Evolutionary conservation across 2,329 filamentous ascomycete species (phyloP), one percentile per base, ranked within the genome.

Genomic region (Boeremia exigua): DNA sequence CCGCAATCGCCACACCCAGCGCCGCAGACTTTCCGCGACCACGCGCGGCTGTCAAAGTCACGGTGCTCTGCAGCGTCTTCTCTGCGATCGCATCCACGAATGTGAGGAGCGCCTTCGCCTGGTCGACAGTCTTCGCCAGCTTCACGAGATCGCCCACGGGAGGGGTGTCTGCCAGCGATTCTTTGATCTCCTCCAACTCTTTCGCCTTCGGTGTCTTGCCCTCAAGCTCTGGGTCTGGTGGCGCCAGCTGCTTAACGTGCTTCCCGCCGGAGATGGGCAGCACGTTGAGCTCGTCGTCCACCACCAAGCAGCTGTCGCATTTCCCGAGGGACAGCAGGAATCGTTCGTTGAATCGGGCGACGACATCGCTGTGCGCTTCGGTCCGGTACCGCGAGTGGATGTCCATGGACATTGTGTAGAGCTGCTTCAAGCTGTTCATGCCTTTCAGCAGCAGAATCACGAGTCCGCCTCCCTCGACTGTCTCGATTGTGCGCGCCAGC

Each of bases 261-360:
- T 96, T 97, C 60, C 92, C 95, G 47, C 95, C 95, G 2, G 95
- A 99, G 57, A 99, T 97, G 6, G 95, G 95, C 49, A 99, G 81
- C 25, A 99, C 95, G 72, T 99, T 99, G 71, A 99, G 81, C 79
- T 99, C 96, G 69, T 99, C 96, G 72, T 99, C 95, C 45, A 99
- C 91, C 14, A 99, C 94, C 65, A 99, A 82, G 75, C 95, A 99
- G 1, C 91, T 90, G 56, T 96, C 89, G 79, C 95, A 99, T 75
- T 91, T 90, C n/a, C 95, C 95, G 8, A 99, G 83, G 0, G 95
- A 98, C 49, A 99, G 81, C 25, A 99, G 91, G 73, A 99, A 99
- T 15, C 95, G 88, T 80, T 99, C 95, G 78, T 99, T 99, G 83
- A 99, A 99, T 57, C 95, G 86, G 44, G 95, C 93, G 34, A 94